Conservation (phyloP, 495 filamentous ascomycete genomes). For the Penicillium cosmopolitanum region DNA sequence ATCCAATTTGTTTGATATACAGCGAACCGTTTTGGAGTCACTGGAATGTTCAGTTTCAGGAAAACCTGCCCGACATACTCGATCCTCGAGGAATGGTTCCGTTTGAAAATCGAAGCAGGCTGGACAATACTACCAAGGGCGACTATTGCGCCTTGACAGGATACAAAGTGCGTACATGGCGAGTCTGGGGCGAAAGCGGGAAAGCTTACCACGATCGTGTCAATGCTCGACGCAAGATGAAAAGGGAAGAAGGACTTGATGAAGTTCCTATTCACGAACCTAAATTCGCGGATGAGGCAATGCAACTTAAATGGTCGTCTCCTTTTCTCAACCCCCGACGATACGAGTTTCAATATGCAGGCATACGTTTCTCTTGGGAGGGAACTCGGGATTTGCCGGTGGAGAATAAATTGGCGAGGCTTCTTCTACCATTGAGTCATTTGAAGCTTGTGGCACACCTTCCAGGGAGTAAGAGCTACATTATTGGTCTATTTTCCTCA, state of each 20-base stretch:
- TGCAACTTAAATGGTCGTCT: slow-evolving; percentile 15
- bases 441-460: slow-evolving; percentile 19
- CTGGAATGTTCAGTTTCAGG: slow-evolving; percentile 20
- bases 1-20: slow-evolving; percentile 19
- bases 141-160: slow-evolving; percentile 19
- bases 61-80: slow-evolving; percentile 10
- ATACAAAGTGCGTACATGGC: slow-evolving; percentile 23
- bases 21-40: slow-evolving; percentile 13
- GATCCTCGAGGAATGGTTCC: slow-evolving; percentile 23
- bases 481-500: slow-evolving; percentile 15
- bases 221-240: slow-evolving; percentile 16
- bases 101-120: slow-evolving; percentile 20
- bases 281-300: slow-evolving; percentile 11
- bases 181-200: slow-evolving; percentile 21
- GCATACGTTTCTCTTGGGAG: slow-evolving; percentile 22
- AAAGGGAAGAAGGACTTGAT: neutral
- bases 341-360: slow-evolving; percentile 15
- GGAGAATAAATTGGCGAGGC: neutral
- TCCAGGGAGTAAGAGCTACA: neutral
- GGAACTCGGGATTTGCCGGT: slow-evolving; percentile 16
- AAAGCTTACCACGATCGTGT: slow-evolving; percentile 15
- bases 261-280: slow-evolving; percentile 2
- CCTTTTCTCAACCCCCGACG: slow-evolving; percentile 10
- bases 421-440: slow-evolving; percentile 20
- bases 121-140: slow-evolving; percentile 11